phyloP scores from a whole-genome alignment of 495 filamentous ascomycete species.

The Massariosphaeria phaeospora region DNA sequence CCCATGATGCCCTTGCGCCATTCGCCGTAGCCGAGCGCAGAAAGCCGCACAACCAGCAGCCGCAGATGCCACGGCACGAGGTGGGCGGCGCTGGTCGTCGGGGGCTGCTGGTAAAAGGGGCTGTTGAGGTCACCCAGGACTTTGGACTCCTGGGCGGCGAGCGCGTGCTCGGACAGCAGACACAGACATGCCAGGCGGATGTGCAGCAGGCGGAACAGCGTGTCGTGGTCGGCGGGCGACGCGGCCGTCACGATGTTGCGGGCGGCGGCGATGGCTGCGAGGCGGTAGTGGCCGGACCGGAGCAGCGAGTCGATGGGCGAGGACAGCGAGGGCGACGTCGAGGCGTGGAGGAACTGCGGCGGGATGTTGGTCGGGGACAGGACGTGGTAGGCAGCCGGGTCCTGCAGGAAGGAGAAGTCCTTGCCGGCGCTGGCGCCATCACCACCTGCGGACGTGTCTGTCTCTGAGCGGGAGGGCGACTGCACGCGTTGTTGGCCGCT shows the following conservation, averaged over 20 bases:
- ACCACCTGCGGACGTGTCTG: conserved; percentile 14
- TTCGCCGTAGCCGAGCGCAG: conserved; percentile 79
- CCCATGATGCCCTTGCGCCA: conserved; percentile 76
- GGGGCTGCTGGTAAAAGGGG: conserved; percentile 54
- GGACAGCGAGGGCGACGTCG: conserved; percentile 39
- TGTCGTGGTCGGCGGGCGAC: conserved; percentile 51
- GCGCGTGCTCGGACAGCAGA: conserved; percentile 58
- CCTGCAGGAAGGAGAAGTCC: conserved; percentile 74
- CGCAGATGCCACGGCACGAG: conserved; percentile 85
- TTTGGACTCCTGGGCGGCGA: conserved; percentile 84
- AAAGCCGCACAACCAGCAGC: conserved; percentile 72
- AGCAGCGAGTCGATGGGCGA: conserved; percentile 54
- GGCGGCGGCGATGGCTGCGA: conserved; percentile 67
- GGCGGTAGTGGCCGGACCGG: conserved; percentile 58
- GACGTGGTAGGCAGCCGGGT: conserved; percentile 75
- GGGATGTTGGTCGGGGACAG: conserved; percentile 59
- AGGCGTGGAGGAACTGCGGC: conserved; percentile 53
- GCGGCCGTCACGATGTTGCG: conserved; percentile 56
- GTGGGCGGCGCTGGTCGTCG: conserved; percentile 40
- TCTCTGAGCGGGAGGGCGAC: conserved; percentile 20
- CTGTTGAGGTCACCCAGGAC: conserved; percentile 74
- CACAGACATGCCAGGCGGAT: conserved; percentile 77
- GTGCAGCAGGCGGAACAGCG: conserved; percentile 75
- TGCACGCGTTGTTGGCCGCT: conserved; percentile 16
- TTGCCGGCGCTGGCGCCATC: conserved; percentile 45